These are phyloP conservation scores for Pseudocercospora crystallina DNA, from an alignment of 2,329 filamentous ascomycete genomes.

Conservation along the genomic window DNA sequence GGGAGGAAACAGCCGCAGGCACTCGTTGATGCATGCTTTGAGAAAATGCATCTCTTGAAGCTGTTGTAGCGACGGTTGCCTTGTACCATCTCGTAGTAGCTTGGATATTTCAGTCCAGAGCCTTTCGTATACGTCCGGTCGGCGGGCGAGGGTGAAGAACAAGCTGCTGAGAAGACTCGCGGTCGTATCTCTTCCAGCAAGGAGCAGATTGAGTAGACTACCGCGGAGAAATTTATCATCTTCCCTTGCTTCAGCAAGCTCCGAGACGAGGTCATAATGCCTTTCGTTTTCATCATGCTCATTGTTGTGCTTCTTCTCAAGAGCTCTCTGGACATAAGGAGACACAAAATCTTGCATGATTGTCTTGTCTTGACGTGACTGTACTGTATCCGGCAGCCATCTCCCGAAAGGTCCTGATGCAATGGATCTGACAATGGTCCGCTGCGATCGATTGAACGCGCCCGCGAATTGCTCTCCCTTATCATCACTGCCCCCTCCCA, in stretches of 20 bases:
- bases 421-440: constrained; percentile 14
- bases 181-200: constrained; percentile 54
- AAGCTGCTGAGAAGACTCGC: constrained; percentile 46
- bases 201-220: constrained; percentile 49
- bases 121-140: constrained; percentile 24
- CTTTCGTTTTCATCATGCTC: constrained; percentile 12
- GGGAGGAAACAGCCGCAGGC: constrained; percentile 69
- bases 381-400: background rate
- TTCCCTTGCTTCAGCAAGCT: constrained; percentile 51
- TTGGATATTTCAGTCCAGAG: constrained; percentile 24
- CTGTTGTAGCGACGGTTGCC: constrained; percentile 42
- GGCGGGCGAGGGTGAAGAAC: constrained; percentile 32
- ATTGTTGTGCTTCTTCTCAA: constrained; percentile 12
- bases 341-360: background rate
- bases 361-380: background rate
- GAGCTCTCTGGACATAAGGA: background rate
- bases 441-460: constrained; percentile 12
- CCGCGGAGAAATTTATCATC: constrained; percentile 42
- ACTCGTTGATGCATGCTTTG: constrained; percentile 65
- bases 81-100: too few relatives aligned
- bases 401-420: background rate
- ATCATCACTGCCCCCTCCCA: too few relatives aligned
- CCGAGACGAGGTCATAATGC: constrained; percentile 54
- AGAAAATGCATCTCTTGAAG: constrained; percentile 32
- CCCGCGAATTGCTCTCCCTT: constrained; percentile 14